Base-by-base conservation (phyloP, 73 alveolate genomes). In the Paramecium bursaria region DNA sequence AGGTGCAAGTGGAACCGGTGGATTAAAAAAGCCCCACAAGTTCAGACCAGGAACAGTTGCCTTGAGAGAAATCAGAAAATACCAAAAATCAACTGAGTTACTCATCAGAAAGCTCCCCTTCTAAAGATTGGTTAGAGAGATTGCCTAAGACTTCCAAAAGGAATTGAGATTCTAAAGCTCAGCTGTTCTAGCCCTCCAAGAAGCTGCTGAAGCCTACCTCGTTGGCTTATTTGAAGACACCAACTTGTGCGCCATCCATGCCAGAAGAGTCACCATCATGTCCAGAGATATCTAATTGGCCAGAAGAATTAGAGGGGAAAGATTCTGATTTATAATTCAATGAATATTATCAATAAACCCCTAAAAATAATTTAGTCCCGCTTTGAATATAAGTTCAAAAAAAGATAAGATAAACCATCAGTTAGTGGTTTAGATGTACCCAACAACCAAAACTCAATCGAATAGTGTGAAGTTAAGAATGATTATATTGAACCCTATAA, bases 11-110 rank as follows among this genome's bases (percentile, higher is more conserved):
- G n/a, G n/a, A n/a, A 74, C 85, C 25, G 93, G 91, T 21, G 95
- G 95, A 50, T 82, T 94, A 21, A 94, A 94, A 91, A 94, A 94
- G 76, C 97, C 97, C 54, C 96, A 91, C 85, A 87, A 95, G 85
- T 93, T 91, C 80, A 91, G 98, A 91, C 98, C 98, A 22, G 98
- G 98, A 46, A 93, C 98, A 51, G 98, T 93, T 77, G 98, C 98
- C 44, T 85, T 93, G 74, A 86, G 97, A 75, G 97, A 92, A 73
- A 90, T 92, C 48, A 91, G 95, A 75, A 92, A 90, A 90, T 92
- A 87, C 90, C 90, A 93, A 86, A 93, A 93, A 75, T 75, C 94
- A 31, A 88, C 94, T 29, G 97, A 95, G 50, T 87, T 95, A 21
- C 86, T 95, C 46, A 91, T 95, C 89, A 91, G 97, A 75, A 95